Conservation (phyloP, 345 rosid genomes). For the Raphanus sativus region DNA sequence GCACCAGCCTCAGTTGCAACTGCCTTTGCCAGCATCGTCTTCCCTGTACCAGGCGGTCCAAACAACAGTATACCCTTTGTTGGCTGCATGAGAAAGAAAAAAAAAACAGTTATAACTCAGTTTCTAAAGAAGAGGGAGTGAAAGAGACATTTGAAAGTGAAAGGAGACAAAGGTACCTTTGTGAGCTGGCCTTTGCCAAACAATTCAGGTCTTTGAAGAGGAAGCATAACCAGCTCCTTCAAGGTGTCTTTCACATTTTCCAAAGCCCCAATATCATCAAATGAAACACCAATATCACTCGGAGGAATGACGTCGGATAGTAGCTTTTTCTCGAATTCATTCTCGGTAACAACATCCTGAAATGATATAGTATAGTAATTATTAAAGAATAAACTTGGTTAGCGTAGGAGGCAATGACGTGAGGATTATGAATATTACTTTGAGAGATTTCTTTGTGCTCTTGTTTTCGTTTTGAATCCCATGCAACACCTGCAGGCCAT, state of each 20-base stretch:
- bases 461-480: constrained; percentile 68
- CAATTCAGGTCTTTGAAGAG: constrained; percentile 97
- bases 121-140: constrained; percentile 15
- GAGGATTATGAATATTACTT: constrained; percentile 44
- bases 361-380: constrained; percentile 11
- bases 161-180: constrained; percentile 49
- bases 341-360: constrained; percentile 94
- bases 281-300: constrained; percentile 85
- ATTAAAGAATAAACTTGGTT: background rate
- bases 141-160: constrained; percentile 1
- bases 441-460: constrained; percentile 74
- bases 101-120: constrained; percentile 3
- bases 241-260: constrained; percentile 96
- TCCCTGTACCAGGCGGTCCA: constrained; percentile 99
- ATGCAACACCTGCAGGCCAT: constrained; percentile 63
- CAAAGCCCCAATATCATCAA: constrained; percentile 92
- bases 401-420: background rate
- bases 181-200: constrained; percentile 97
- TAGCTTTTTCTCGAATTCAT: constrained; percentile 97
- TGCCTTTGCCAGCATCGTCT: constrained; percentile 99
- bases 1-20: constrained; percentile 99
- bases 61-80: constrained; percentile 94
- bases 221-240: constrained; percentile 99
- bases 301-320: constrained; percentile 95
- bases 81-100: constrained; percentile 52